Evolutionary conservation across 176 grass and related monocot species (phyloP), one percentile per base, ranked within the genome.

Genomic region (Pharus latifolius): DNA sequence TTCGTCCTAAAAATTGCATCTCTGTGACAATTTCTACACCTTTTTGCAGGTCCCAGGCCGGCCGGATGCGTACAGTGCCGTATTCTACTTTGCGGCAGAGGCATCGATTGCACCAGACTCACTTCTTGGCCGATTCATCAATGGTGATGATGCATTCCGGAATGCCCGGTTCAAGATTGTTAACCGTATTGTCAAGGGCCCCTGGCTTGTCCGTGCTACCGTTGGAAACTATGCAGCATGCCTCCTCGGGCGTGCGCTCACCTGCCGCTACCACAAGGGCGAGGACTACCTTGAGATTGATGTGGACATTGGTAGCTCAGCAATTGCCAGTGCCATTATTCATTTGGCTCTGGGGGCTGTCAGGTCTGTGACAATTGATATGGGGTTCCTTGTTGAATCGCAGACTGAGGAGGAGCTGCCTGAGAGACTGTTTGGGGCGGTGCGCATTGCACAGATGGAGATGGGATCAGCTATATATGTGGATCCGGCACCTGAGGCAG

Each of bases 111-210:
- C 73, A 37, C 60, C 96, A 22, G 96, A 83, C 10, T 95, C 96
- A 9, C 81, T 99, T 50, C 79, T 99, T 2, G 79, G 88, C 19
- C 79, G 84, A 35, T 99, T 99, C 85, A 52, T 99, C 52, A 67
- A 86, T 68, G 96, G 90, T 49, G 90, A 94, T 27, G 96, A 99
- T 42, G 76, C 84, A 6, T 99, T 85, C 90, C 87, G 96, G 5
- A 94, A 99, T 76, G 74, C 96, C 40, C 87, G 96, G 13, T 99
- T 99, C 96, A 99, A 99, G 96, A 87, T 99, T 67, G 90, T 81
- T 24, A 99, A 99, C 70, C 90, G 90, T 15, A 99, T 99, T 64
- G 90, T 99, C 14, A 91, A 88, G 85, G 96, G 90, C 0, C 96
- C 96, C 40, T 95, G 96, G 96, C 48, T 99, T 29, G 90, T 99